Percentiles rank a stretch among this genome's conserved stretches.
Evolutionary conservation across 352 stramenopile genomes (phyloP).

Genomic region (Pythium scleroteichum): DNA sequence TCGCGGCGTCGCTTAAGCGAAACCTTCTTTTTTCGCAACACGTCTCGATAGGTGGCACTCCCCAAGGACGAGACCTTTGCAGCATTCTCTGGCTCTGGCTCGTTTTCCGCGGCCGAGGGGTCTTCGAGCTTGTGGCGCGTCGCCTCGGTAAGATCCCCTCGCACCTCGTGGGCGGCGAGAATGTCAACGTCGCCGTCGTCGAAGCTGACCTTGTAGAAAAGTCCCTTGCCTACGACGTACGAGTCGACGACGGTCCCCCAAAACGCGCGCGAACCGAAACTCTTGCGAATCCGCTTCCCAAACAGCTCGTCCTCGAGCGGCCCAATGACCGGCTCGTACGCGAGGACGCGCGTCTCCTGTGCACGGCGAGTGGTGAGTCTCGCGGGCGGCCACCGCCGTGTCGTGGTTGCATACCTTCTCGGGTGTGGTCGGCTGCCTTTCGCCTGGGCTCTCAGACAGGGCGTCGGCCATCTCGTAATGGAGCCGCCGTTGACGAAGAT

Average conservation of each 20-base stretch:
- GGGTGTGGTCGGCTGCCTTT: no score
- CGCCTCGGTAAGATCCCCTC: constrained; percentile 36
- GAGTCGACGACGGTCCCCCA: constrained; percentile 61
- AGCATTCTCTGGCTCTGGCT: constrained; percentile 3
- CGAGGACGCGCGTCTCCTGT: no score
- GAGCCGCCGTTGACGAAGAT: constrained; percentile 14
- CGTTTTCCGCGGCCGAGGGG: background rate
- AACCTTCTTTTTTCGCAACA: constrained; percentile 14
- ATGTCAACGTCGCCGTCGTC: constrained; percentile 84
- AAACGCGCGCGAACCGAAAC: constrained; percentile 64
- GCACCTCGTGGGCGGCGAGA: constrained; percentile 51
- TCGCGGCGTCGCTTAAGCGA: constrained; percentile 26
- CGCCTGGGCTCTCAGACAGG: no score
- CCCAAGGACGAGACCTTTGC: background rate
- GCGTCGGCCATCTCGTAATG: background rate
- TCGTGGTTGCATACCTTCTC: no score
- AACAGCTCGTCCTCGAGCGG: constrained; percentile 22
- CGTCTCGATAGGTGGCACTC: constrained; percentile 11
- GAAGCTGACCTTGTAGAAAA: constrained; percentile 83
- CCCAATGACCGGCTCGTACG: constrained; percentile 30
- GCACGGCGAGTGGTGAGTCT: no score
- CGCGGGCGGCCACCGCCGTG: no score
- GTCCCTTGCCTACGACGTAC: constrained; percentile 49
- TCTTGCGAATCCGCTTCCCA: constrained; percentile 60
- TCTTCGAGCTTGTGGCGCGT: constrained; percentile 14